Conservation (phyloP, 2,329 filamentous ascomycete genomes). For the Pseudogymnoascus pannorum region DNA sequence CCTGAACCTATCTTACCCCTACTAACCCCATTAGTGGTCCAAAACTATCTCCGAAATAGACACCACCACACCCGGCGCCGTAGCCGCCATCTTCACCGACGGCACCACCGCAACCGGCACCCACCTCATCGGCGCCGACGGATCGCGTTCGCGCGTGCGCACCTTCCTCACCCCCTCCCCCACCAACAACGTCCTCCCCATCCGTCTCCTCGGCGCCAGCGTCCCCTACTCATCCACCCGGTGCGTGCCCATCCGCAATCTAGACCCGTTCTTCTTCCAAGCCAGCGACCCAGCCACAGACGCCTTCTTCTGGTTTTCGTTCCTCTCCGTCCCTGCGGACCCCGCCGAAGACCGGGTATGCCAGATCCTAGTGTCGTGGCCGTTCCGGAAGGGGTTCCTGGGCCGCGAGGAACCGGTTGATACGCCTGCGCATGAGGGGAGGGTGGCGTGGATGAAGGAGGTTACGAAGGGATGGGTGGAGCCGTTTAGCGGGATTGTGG, state of each 20-base stretch:
- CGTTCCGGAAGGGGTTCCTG: conserved; percentile 32
- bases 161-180: conserved; percentile 31
- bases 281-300: conserved; percentile 44
- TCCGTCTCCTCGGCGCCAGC: conserved; percentile 42
- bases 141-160: conserved; percentile 39
- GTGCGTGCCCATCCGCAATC: conserved; percentile 35
- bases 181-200: conserved; percentile 34
- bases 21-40: conserved; percentile 31
- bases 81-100: conserved; percentile 41
- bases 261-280: conserved; percentile 50
- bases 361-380: conserved; percentile 48
- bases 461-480: conserved; percentile 42
- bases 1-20: not conserved
- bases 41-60: conserved; percentile 32
- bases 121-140: conserved; percentile 45
- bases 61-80: conserved; percentile 25
- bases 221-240: conserved; percentile 35
- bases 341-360: conserved; percentile 35
- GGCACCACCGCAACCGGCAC: conserved; percentile 35
- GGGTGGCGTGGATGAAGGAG: conserved; percentile 35
- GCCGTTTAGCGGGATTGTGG: conserved; percentile 39
- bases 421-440: conserved; percentile 36
- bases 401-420: conserved; percentile 27
- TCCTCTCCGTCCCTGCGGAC: conserved; percentile 40
- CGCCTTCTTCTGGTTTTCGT: conserved; percentile 42